A percentile compares a stretch with the other conserved stretches of the same genome.
Evolutionary conservation across 768 basidiomycete species (phyloP).

Genomic region (Boletellus emodensis): DNA sequence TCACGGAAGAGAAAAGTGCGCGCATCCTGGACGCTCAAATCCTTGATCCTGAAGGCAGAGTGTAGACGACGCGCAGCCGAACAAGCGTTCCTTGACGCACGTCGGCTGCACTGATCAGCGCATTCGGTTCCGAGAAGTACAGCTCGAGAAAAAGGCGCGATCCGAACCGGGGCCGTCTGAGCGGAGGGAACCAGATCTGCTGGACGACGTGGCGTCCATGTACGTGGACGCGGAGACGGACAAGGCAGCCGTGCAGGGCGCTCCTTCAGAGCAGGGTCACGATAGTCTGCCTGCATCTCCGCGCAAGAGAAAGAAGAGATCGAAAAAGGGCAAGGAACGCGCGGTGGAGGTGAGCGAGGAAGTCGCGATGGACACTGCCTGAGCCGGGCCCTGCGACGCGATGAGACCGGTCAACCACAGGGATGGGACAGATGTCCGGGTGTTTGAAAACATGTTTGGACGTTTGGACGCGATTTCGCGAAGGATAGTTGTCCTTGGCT

Average conservation of each 20-base stretch:
- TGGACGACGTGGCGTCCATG: constrained; percentile 19
- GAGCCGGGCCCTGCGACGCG: too few species aligned
- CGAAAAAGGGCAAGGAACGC: constrained; percentile 27
- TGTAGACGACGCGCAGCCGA: constrained; percentile 44
- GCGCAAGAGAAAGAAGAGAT: constrained; percentile 15
- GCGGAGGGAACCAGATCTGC: constrained; percentile 7
- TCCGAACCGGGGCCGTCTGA: constrained; percentile 9
- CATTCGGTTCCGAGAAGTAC: constrained; percentile 70
- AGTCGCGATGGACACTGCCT: constrained; percentile 19
- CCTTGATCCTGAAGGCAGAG: neutral
- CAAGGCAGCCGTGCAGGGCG: neutral
- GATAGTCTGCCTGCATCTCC: neutral
- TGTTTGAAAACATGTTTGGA: too few species aligned
- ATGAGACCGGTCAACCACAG: too few species aligned
- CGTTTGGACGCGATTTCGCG: too few species aligned
- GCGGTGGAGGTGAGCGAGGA: constrained; percentile 18
- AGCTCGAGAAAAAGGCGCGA: constrained; percentile 44
- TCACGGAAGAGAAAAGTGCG: constrained; percentile 64
- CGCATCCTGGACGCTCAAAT: neutral
- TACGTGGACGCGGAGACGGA: constrained; percentile 14
- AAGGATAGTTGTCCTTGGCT: too few species aligned
- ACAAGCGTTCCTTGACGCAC: constrained; percentile 49
- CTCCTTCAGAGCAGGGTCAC: constrained; percentile 4
- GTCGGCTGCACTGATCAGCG: constrained; percentile 64
- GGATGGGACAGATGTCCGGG: too few species aligned